A percentile compares a stretch with the other conserved stretches of the same genome.
Conservation (phyloP, 305 asterid genomes). For the Vinca major region DNA sequence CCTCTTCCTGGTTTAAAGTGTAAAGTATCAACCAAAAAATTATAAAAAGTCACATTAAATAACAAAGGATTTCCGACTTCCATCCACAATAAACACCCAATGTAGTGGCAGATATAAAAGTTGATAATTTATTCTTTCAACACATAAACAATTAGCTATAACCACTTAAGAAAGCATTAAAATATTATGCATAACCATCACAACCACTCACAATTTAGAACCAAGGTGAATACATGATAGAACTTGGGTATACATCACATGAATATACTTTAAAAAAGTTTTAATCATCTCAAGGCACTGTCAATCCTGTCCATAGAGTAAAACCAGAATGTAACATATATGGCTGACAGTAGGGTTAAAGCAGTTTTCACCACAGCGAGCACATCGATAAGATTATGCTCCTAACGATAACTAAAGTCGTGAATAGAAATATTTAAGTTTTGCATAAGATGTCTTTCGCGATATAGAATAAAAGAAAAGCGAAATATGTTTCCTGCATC, state of each 20-base stretch:
- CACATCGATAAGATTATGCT: conserved; percentile 32
- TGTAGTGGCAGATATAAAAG: background rate
- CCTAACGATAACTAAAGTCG: conserved; percentile 23
- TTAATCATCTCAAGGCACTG: background rate
- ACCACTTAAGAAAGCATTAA: too few species aligned
- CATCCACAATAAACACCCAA: background rate
- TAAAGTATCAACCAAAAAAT: background rate
- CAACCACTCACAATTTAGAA: too few species aligned
- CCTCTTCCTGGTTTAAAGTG: background rate
- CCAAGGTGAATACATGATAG: too few species aligned
- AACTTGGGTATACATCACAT: background rate
- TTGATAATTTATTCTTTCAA: too few species aligned
- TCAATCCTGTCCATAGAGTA: conserved; percentile 15
- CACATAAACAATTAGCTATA: too few species aligned
- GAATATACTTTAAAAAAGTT: conserved; percentile 4
- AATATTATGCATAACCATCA: too few species aligned
- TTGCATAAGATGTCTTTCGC: conserved; percentile 28
- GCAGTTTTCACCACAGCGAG: conserved; percentile 23
- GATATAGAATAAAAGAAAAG: conserved; percentile 25
- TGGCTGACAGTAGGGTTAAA: conserved; percentile 13
- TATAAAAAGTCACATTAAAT: background rate
- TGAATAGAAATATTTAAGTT: conserved; percentile 30
- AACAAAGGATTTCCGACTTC: background rate
- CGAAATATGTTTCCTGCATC: conserved; percentile 24
- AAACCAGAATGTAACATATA: conserved; percentile 17